These are phyloP conservation scores for Aureobasidium leucospermi DNA, from an alignment of 2,329 filamentous ascomycete species.

Conservation along the genomic window DNA sequence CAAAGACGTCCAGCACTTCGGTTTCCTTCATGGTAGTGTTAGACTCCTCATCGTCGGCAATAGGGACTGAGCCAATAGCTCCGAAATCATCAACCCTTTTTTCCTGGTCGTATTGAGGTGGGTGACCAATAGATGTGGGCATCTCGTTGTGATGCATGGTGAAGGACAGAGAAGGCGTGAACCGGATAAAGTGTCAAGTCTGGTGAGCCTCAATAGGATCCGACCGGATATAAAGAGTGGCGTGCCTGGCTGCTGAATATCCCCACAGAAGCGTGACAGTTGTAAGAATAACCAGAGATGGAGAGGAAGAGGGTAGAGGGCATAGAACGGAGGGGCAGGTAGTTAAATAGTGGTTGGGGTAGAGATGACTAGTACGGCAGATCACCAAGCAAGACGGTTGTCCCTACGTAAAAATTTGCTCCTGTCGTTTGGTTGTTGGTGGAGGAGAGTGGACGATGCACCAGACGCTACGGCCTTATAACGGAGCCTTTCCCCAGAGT, in stretches of 20 bases:
- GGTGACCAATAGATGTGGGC: conserved; percentile 1
- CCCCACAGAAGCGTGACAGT: conserved; percentile 4
- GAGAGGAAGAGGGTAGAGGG: background rate
- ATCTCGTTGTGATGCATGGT: conserved; percentile 11
- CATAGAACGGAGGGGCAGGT: conserved; percentile 6
- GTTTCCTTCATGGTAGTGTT: conserved; percentile 9
- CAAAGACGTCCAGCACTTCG: conserved; percentile 11
- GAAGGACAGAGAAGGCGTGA: background rate
- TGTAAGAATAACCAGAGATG: conserved; percentile 9
- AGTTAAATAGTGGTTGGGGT: conserved; percentile 13
- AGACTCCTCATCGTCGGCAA: conserved; percentile 7
- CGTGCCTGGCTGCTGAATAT: background rate
- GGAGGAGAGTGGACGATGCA: conserved; percentile 12
- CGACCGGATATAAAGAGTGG: background rate
- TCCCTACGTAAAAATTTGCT: conserved; percentile 9
- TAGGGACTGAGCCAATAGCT: background rate
- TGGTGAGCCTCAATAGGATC: background rate
- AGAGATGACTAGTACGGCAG: background rate
- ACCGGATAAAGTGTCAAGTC: background rate
- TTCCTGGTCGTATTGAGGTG: conserved; percentile 10
- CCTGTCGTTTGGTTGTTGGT: conserved; percentile 1
- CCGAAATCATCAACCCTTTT: conserved; percentile 7
- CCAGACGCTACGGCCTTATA: conserved; percentile 13
- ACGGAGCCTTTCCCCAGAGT: conserved; percentile 8
- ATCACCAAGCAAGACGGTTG: conserved; percentile 1